phyloP scores from a whole-genome alignment of 257 asterid genomes.

The Salvia hispanica region DNA sequence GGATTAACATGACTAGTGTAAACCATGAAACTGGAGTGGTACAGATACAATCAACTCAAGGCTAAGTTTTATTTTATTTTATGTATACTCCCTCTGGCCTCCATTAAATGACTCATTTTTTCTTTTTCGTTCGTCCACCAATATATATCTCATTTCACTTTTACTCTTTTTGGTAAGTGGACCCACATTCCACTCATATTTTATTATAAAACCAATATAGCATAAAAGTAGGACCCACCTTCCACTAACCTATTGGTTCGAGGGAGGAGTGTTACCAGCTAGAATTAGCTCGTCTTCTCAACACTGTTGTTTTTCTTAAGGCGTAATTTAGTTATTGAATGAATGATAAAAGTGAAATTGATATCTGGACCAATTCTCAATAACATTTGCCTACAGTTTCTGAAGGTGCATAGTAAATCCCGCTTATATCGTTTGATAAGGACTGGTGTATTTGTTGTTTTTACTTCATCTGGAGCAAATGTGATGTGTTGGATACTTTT shows the following conservation, averaged over 20 bases:
- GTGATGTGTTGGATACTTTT: background rate
- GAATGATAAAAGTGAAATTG: constrained; percentile 9
- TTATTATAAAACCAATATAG: no score
- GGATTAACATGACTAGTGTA: constrained; percentile 77
- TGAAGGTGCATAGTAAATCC: background rate
- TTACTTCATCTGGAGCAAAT: background rate
- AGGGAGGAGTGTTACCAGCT: no score
- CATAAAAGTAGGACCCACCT: no score
- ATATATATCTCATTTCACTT: no score
- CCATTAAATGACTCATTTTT: no score
- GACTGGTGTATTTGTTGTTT: background rate
- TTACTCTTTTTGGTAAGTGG: no score
- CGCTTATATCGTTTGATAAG: background rate
- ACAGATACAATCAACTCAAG: constrained; percentile 31
- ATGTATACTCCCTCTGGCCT: no score
- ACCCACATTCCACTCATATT: no score
- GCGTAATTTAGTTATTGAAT: constrained; percentile 1
- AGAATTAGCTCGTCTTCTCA: no score
- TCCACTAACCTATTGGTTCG: no score
- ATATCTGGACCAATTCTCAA: constrained; percentile 2
- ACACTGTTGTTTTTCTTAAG: constrained; percentile 12
- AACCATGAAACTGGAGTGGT: constrained; percentile 88
- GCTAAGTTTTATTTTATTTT: background rate
- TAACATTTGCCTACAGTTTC: background rate
- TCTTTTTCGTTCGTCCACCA: no score